Percentiles rank a stretch among this genome's conserved stretches.
These are phyloP conservation scores for Alternaria rosae DNA, from an alignment of 2,329 filamentous ascomycete species.

Conservation along the genomic window DNA sequence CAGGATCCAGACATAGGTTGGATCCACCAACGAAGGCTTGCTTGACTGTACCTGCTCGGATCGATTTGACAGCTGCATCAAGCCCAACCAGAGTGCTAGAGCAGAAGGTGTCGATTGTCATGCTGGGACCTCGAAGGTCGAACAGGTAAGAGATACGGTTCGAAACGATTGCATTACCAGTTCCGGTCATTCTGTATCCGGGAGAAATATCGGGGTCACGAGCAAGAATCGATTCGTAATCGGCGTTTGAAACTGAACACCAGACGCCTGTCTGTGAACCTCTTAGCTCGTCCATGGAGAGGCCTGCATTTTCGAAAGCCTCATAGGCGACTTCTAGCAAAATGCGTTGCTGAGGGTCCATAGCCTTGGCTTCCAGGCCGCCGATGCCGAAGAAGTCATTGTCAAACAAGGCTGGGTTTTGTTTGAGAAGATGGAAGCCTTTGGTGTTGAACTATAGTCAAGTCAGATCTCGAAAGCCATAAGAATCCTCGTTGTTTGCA, in stretches of 20 bases:
- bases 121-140: conserved; percentile 43
- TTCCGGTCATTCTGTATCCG: conserved; percentile 33
- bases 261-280: conserved; percentile 5
- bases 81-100: conserved; percentile 39
- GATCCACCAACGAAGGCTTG: conserved; percentile 17
- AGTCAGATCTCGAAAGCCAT: no score
- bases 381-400: conserved; percentile 29
- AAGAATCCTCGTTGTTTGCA: no score
- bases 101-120: conserved; percentile 52
- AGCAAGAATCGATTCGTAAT: no score
- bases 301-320: conserved; percentile 15
- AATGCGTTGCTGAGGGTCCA: conserved; percentile 33
- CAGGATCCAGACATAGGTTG: conserved; percentile 4
- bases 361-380: conserved; percentile 20
- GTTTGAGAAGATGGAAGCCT: background rate
- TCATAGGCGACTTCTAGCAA: conserved; percentile 31
- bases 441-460: no score
- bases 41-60: conserved; percentile 17
- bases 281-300: conserved; percentile 4
- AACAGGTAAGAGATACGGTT: conserved; percentile 50
- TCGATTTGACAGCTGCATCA: conserved; percentile 20
- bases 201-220: no score
- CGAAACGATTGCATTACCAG: conserved; percentile 28
- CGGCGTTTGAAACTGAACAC: no score
- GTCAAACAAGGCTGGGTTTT: conserved; percentile 9